Evolutionary conservation across 495 filamentous ascomycete species (phyloP), one percentile per base, ranked within the genome.

Genomic region (Delitschia confertaspora): DNA sequence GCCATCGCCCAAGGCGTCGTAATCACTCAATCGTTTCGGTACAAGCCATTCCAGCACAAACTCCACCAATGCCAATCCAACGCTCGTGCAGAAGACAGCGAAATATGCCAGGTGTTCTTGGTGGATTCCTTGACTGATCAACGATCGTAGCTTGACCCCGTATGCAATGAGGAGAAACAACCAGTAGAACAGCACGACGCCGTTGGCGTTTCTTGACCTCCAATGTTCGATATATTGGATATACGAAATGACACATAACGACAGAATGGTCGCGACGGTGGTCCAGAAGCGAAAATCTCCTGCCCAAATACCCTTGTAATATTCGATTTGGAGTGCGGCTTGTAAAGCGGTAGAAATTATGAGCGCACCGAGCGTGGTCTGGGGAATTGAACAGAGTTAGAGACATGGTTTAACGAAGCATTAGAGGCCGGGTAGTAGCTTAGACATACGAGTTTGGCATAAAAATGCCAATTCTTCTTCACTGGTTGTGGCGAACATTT

Each of bases 111-210:
- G 61, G 42, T 73, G 74, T 33, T 65, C 65, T 14, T 69, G 53
- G 57, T 85, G 83, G 26, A 82, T 63, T 51, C 84, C 68, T 51
- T 88, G 83, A 13, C 83, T 75, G 43, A 95, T 72, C 36, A 94
- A 72, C 3, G 91, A 94, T 37, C 87, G 85, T 36, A 95, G 69
- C 67, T 95, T 95, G 56, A 99, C 73, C 14, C 72, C 76, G 55
- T 81, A 81, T 8, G 76, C 76, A 59, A 93, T 82, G 46, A 89
- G 68, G 40, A 95, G 78, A 55, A 94, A 80, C 6, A 94, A 71
- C 93, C 93, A 99, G 71, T 91, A 99, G 64, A 95, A 88, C 31
- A 99, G 69, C 13, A 93, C 88, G 16, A 95, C 84, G 4, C 86
- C 89, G 60, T 94, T 94, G 18, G 93, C 80, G 59, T 91, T 83